These are phyloP conservation scores for Rhynchosporium agropyri DNA, from an alignment of 2,329 filamentous ascomycete species.

Conservation along the genomic window DNA sequence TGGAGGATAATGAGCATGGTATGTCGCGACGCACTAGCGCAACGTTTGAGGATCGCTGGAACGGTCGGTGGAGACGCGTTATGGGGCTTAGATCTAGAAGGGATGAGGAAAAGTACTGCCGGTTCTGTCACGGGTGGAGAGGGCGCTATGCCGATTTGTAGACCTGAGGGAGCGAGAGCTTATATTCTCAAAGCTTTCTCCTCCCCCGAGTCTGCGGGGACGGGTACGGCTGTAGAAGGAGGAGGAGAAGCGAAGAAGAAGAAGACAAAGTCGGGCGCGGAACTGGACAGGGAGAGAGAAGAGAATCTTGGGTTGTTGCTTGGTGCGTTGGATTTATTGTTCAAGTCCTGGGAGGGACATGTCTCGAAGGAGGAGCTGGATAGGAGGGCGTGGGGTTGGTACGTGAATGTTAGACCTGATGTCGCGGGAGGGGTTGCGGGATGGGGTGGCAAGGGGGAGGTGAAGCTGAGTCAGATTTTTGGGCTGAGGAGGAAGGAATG, in stretches of 20 bases:
- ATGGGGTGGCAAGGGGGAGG: conserved; percentile 79
- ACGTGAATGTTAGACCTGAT: conserved; percentile 73
- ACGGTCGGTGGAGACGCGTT: conserved; percentile 55
- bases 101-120: conserved; percentile 42
- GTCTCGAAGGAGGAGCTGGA: conserved; percentile 70
- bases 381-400: conserved; percentile 79
- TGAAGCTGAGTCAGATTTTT: conserved; percentile 69
- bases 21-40: conserved; percentile 57
- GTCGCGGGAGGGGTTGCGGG: conserved; percentile 74
- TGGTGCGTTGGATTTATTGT: conserved; percentile 71
- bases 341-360: conserved; percentile 71
- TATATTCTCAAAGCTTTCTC: conserved; percentile 64
- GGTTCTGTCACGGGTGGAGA: conserved; percentile 37
- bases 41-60: conserved; percentile 50
- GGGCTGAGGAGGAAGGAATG: conserved; percentile 52
- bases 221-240: conserved; percentile 27
- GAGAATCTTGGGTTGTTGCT: conserved; percentile 71
- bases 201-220: conserved; percentile 36
- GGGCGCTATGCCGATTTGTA: conserved; percentile 69
- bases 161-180: conserved; percentile 67
- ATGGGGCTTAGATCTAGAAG: conserved; percentile 62
- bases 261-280: conserved; percentile 54
- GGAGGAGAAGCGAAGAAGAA: conserved; percentile 52
- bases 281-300: conserved; percentile 62
- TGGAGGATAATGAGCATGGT: conserved; percentile 65